Conservation (phyloP, 257 asterid species). For the Jasminum sambac region DNA sequence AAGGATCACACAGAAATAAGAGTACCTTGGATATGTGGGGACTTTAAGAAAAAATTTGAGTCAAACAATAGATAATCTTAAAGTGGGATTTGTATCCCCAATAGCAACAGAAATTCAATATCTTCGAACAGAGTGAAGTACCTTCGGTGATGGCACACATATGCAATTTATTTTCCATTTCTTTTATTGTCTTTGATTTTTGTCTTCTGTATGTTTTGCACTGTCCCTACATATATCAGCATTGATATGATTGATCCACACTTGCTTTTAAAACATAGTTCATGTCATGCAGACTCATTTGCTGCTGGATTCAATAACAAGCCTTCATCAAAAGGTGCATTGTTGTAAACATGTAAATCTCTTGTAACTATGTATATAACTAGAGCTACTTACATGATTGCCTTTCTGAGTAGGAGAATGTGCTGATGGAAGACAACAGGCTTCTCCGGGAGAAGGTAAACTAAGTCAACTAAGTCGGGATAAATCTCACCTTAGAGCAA, state of each 20-base stretch:
- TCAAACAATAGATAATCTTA: no score
- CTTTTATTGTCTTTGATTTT: neutral
- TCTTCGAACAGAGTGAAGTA: no score
- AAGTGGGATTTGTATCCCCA: no score
- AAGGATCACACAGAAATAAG: no score
- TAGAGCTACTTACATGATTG: constrained; percentile 25
- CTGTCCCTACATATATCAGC: neutral
- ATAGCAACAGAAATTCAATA: no score
- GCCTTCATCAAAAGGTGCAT: constrained; percentile 50
- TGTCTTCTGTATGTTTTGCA: neutral
- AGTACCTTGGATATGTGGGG: no score
- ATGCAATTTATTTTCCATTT: neutral
- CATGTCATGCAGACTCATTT: constrained; percentile 30
- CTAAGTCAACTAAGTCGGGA: neutral
- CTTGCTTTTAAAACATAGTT: neutral
- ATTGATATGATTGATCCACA: neutral
- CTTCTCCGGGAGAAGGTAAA: constrained; percentile 46
- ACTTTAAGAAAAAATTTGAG: no score
- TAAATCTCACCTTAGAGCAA: neutral
- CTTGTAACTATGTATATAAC: neutral
- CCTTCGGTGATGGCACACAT: no score
- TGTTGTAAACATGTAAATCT: constrained; percentile 2
- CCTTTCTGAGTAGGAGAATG: constrained; percentile 40
- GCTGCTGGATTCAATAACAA: constrained; percentile 40
- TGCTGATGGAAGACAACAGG: constrained; percentile 45